phyloP scores from a whole-genome alignment of 768 basidiomycete species.

The Austroboletus eburneus region DNA sequence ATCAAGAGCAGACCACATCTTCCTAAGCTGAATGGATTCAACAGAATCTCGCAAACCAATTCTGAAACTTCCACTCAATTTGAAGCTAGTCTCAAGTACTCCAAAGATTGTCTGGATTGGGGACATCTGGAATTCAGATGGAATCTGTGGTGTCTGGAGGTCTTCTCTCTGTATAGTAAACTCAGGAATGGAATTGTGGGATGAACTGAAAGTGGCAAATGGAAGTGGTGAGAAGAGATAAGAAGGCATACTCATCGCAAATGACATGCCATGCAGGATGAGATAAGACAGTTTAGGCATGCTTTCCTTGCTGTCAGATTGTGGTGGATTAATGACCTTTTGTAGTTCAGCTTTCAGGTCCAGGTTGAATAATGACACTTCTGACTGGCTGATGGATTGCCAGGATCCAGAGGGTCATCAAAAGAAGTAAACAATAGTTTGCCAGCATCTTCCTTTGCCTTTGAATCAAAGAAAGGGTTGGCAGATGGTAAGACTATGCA shows the following conservation, averaged over 20 bases:
- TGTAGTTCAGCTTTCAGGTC: slow-evolving; percentile 31
- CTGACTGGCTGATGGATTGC: slow-evolving; percentile 36
- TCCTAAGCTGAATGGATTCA: slow-evolving; percentile 54
- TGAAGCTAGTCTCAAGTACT: slow-evolving; percentile 22
- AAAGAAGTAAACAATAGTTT: slow-evolving; percentile 28
- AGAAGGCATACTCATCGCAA: slow-evolving; percentile 28
- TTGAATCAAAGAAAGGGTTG: slow-evolving; percentile 21
- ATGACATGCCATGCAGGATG: slow-evolving; percentile 18
- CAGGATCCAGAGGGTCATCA: slow-evolving; percentile 28
- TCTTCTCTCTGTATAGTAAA: slow-evolving; percentile 6
- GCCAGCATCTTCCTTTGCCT: slow-evolving; percentile 24
- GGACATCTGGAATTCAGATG: slow-evolving; percentile 4
- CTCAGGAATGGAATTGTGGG: slow-evolving; percentile 9
- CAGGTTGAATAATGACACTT: slow-evolving; percentile 33
- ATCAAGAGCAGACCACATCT: slow-evolving; percentile 71
- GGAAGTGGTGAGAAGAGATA: slow-evolving; percentile 16
- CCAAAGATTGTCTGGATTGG: slow-evolving; percentile 12
- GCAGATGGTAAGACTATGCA: slow-evolving; percentile 10
- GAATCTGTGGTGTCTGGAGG: background rate
- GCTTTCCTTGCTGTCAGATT: slow-evolving; percentile 6
- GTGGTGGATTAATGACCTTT: slow-evolving; percentile 16
- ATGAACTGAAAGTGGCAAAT: slow-evolving; percentile 18
- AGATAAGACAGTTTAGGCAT: slow-evolving; percentile 24
- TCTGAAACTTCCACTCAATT: slow-evolving; percentile 21
- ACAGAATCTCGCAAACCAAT: slow-evolving; percentile 35